Base-by-base conservation (phyloP, 1,284 basidiomycete species). In the Papiliotrema flavescens region DNA sequence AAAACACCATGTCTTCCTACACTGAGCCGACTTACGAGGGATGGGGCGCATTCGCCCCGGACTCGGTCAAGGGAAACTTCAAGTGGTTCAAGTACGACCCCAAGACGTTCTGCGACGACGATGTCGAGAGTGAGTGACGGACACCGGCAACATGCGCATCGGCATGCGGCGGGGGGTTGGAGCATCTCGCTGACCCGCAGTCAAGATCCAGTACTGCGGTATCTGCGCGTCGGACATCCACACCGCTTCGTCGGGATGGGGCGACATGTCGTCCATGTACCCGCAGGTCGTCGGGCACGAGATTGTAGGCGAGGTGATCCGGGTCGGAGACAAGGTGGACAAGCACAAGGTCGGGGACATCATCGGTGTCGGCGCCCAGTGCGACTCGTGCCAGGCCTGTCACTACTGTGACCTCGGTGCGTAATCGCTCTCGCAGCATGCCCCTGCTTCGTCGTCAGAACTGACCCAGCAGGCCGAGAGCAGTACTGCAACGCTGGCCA, bases 351-450 rank as follows among this genome's bases (percentile, higher is more conserved):
- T 66, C 28, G 80, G 80, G 46, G 77, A 80, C 59, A 60, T 76
- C 5, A 79, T 77, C 48, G 80, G 80, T 50, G 74, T 81, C 23
- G 80, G 80, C 26, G 79, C 79, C 5, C 79, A 80, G 64, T 75
- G 70, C 53, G 78, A 78, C 60, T 67, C 62, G 15, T 79, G 78
- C 65, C 50, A 64, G 41, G 60, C 71, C 53, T 80, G 79, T 63
- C 55, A 56, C 7, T 69, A 72, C n/a, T 81, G 80, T 71, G 66
- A 72, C 46, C 61, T 64, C n/a, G 62, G 75, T 59, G 76, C 76
- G 70, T 77, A 56, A 19, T 15, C n/a, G 5, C 28, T 32, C 28
- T n/a, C n/a, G n/a, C n/a, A n/a, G n/a, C n/a, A n/a, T n/a, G 28
- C 28, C 28, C 28, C 11, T 32, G 28, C 28, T 32, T n/a, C 28